A percentile compares a stretch with the other conserved stretches of the same genome.
Evolutionary conservation across 176 grass and related monocot species (phyloP).

Genomic region (Microstegium vimineum): DNA sequence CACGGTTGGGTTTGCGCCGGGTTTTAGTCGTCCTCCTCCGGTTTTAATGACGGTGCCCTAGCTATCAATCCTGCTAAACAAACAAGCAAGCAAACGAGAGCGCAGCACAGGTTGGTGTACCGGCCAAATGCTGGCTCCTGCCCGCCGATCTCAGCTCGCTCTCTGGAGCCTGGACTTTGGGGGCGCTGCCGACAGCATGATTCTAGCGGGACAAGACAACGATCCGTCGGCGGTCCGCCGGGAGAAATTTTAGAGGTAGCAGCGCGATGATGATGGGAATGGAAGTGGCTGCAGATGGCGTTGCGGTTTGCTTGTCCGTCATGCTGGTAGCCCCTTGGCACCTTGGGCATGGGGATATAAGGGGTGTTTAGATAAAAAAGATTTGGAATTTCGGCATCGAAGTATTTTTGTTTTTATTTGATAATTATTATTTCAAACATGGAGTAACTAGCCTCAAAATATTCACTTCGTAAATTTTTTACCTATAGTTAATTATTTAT

Average conservation of each 20-base stretch:
- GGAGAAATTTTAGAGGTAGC: not conserved
- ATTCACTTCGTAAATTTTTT: too few relatives aligned
- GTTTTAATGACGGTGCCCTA: not conserved
- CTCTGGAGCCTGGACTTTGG: not conserved
- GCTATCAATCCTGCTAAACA: not conserved
- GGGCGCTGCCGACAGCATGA: conserved; percentile 18
- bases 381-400: too few relatives aligned
- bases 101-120: conserved; percentile 25
- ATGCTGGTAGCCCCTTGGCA: too few relatives aligned
- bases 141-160: not conserved
- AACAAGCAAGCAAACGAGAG: not conserved
- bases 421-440: too few relatives aligned
- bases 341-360: too few relatives aligned
- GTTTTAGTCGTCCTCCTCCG: not conserved
- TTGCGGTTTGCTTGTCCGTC: not conserved
- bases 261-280: not conserved
- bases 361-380: too few relatives aligned
- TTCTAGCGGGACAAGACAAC: conserved; percentile 13
- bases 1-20: too few relatives aligned
- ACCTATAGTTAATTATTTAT: too few relatives aligned
- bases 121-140: conserved; percentile 17
- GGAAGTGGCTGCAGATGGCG: not conserved
- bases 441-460: too few relatives aligned
- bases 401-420: too few relatives aligned
- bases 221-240: not conserved